A percentile compares a stretch with the other conserved stretches of the same genome.
Evolutionary conservation across 2,329 filamentous ascomycete species (phyloP).

Genomic region (Triangularia setosa): DNA sequence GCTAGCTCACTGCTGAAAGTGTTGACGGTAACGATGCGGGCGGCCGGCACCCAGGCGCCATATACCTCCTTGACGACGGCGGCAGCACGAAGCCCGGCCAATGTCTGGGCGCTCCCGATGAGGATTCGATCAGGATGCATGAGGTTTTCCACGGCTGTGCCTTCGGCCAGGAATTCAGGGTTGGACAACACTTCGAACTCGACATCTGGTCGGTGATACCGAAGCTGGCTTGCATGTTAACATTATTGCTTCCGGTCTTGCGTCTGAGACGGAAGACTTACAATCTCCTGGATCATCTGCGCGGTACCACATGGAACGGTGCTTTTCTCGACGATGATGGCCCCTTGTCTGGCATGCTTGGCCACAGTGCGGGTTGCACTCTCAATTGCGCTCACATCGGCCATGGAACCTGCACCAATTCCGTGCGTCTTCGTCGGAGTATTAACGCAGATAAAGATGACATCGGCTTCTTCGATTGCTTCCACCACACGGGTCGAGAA

Average conservation of each 20-base stretch:
- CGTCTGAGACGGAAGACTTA: slow-evolving; percentile 32
- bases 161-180: slow-evolving; percentile 61
- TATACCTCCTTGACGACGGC: slow-evolving; percentile 50
- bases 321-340: slow-evolving; percentile 62
- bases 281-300: slow-evolving; percentile 52
- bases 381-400: slow-evolving; percentile 55
- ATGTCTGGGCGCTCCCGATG: slow-evolving; percentile 52
- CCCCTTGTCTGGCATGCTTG: slow-evolving; percentile 46
- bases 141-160: slow-evolving; percentile 56
- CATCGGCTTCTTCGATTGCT: slow-evolving; percentile 51
- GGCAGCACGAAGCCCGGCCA: slow-evolving; percentile 46
- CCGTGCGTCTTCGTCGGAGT: slow-evolving; percentile 59
- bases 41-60: slow-evolving; percentile 50
- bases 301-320: slow-evolving; percentile 61
- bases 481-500: slow-evolving; percentile 53
- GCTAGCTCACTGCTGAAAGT: slow-evolving; percentile 59
- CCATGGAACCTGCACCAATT: slow-evolving; percentile 52
- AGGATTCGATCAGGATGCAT: slow-evolving; percentile 55
- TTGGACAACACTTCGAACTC: slow-evolving; percentile 60
- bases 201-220: slow-evolving; percentile 39
- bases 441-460: slow-evolving; percentile 61
- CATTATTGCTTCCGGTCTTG: neutral
- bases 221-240: slow-evolving; percentile 22
- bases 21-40: slow-evolving; percentile 54
- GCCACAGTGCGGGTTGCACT: slow-evolving; percentile 52